A percentile compares a stretch with the other conserved stretches of the same genome.
Evolutionary conservation across 768 basidiomycete genomes (phyloP).

Genomic region (Pholiota conissans): DNA sequence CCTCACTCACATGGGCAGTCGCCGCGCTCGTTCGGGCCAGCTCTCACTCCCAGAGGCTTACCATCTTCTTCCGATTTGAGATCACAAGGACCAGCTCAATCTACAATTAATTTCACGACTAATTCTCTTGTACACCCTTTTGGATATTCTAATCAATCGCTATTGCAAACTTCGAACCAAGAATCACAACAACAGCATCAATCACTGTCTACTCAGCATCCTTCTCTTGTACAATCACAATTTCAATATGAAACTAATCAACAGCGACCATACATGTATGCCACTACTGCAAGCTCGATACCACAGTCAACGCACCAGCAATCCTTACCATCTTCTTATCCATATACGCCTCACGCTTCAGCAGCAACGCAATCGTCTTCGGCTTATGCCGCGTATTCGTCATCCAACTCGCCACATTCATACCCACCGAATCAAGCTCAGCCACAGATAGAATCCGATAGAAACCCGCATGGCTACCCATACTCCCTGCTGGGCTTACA

Average conservation of each 20-base stretch:
- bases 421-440: not conserved
- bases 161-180: not conserved
- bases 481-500: slow-evolving; percentile 22
- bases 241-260: not conserved
- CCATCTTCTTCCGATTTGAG: not conserved
- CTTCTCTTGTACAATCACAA: slow-evolving; percentile 1
- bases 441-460: not conserved
- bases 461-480: slow-evolving; percentile 15
- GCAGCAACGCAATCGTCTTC: not conserved
- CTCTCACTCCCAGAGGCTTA: slow-evolving; percentile 18
- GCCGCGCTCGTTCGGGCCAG: slow-evolving; percentile 10
- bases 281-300: not conserved
- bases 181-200: not conserved
- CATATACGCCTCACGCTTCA: not conserved
- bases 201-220: not conserved
- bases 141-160: not conserved
- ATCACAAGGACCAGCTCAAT: not conserved
- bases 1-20: slow-evolving; percentile 5
- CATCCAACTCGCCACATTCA: not conserved
- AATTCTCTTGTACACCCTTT: slow-evolving; percentile 4
- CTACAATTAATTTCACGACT: not conserved
- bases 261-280: not conserved
- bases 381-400: not conserved
- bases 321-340: not conserved
- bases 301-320: not conserved